phyloP scores from a whole-genome alignment of 306 rosid species.

The Casuarina glauca region DNA sequence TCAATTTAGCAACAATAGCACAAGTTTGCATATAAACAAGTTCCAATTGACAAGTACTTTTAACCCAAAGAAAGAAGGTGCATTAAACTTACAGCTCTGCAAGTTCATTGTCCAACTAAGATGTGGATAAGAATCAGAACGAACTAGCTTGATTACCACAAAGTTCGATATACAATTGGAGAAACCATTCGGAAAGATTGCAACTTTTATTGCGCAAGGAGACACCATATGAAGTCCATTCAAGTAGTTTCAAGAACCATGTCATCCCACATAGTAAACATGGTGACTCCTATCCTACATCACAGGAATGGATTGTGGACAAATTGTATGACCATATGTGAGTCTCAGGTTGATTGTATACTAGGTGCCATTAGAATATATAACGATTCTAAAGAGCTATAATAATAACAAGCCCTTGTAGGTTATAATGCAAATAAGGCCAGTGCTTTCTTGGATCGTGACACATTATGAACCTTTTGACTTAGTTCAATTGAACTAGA shows the following conservation, averaged over 20 bases:
- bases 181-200: not conserved
- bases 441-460: too few relatives aligned
- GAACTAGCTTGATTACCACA: not conserved
- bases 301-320: too few relatives aligned
- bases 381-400: too few relatives aligned
- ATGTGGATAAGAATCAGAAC: not conserved
- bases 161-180: not conserved
- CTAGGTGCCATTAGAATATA: too few relatives aligned
- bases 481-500: too few relatives aligned
- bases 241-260: not conserved
- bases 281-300: too few relatives aligned
- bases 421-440: too few relatives aligned
- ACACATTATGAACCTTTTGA: too few relatives aligned
- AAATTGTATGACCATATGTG: too few relatives aligned
- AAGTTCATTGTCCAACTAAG: not conserved
- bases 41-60: constrained; percentile 7
- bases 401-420: too few relatives aligned
- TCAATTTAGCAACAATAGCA: not conserved
- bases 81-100: not conserved
- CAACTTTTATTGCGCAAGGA: not conserved
- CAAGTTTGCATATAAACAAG: not conserved
- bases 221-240: not conserved
- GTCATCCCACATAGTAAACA: too few relatives aligned
- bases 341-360: too few relatives aligned
- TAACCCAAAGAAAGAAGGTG: not conserved